phyloP scores from a whole-genome alignment of 2,329 filamentous ascomycete genomes.

The Aurifilum marmelostoma region DNA sequence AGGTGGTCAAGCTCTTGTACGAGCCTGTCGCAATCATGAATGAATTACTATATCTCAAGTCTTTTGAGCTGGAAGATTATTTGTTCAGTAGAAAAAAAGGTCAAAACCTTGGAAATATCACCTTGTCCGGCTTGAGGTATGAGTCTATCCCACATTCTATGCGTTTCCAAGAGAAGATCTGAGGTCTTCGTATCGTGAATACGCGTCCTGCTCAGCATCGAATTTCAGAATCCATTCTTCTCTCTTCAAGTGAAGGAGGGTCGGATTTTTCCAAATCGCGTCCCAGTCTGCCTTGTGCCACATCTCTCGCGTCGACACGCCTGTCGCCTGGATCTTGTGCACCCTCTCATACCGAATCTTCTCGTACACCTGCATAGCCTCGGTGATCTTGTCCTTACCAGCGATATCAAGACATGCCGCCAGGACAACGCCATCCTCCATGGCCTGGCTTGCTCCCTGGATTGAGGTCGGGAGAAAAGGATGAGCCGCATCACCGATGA shows the following conservation, averaged over 20 bases:
- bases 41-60: too few species aligned
- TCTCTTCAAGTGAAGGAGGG: conserved; percentile 47
- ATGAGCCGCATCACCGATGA: conserved; percentile 56
- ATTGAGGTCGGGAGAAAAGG: conserved; percentile 52
- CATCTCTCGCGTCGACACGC: conserved; percentile 50
- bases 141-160: background rate
- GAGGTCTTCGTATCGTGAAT: conserved; percentile 30
- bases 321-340: conserved; percentile 50
- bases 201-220: conserved; percentile 52
- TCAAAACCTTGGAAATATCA: background rate
- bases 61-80: too few species aligned
- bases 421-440: conserved; percentile 53
- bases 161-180: background rate
- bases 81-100: too few species aligned
- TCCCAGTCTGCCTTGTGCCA: conserved; percentile 57
- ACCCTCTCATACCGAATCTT: conserved; percentile 52
- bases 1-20: too few species aligned
- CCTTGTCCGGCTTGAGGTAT: background rate
- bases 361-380: conserved; percentile 49
- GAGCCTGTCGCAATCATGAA: too few species aligned
- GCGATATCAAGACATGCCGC: conserved; percentile 46
- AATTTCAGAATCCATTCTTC: conserved; percentile 54
- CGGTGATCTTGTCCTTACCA: conserved; percentile 40
- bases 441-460: conserved; percentile 51
- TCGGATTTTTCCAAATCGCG: conserved; percentile 48